Percentiles rank a stretch among this genome's conserved stretches.
These are phyloP conservation scores for Tanacetum coccineum DNA, from an alignment of 129 eudicot genomes.

Conservation along the genomic window DNA sequence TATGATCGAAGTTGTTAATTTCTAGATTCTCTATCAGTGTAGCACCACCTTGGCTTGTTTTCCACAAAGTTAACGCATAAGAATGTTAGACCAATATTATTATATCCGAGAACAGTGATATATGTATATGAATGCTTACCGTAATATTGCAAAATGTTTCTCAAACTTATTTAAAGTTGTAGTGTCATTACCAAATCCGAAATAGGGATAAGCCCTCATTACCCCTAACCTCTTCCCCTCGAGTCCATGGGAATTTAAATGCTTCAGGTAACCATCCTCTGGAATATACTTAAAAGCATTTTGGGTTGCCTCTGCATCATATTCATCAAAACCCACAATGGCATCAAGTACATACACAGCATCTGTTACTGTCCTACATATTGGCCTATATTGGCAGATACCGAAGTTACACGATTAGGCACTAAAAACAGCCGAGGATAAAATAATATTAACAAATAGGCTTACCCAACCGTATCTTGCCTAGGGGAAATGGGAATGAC, in stretches of 20 bases:
- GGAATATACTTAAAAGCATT: slow-evolving; percentile 58
- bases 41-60: slow-evolving; percentile 48
- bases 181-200: slow-evolving; percentile 29
- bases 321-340: slow-evolving; percentile 58
- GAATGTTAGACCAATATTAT: slow-evolving; percentile 2
- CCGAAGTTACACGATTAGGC: too few relatives aligned
- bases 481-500: slow-evolving; percentile 63
- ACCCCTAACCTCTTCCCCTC: slow-evolving; percentile 55
- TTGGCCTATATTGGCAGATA: slow-evolving; percentile 38
- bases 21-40: slow-evolving; percentile 49
- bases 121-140: slow-evolving; percentile 26
- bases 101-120: neutral
- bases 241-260: slow-evolving; percentile 48
- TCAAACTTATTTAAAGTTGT: slow-evolving; percentile 35
- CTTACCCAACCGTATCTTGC: slow-evolving; percentile 80
- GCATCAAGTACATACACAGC: slow-evolving; percentile 60
- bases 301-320: slow-evolving; percentile 50
- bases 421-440: too few relatives aligned
- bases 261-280: slow-evolving; percentile 50
- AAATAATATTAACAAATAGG: neutral
- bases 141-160: slow-evolving; percentile 43
- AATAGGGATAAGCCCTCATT: slow-evolving; percentile 37
- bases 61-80: neutral
- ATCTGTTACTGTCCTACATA: slow-evolving; percentile 59
- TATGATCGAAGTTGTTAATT: slow-evolving; percentile 30